phyloP scores from a whole-genome alignment of 306 rosid species.

The Lupinus albus region DNA sequence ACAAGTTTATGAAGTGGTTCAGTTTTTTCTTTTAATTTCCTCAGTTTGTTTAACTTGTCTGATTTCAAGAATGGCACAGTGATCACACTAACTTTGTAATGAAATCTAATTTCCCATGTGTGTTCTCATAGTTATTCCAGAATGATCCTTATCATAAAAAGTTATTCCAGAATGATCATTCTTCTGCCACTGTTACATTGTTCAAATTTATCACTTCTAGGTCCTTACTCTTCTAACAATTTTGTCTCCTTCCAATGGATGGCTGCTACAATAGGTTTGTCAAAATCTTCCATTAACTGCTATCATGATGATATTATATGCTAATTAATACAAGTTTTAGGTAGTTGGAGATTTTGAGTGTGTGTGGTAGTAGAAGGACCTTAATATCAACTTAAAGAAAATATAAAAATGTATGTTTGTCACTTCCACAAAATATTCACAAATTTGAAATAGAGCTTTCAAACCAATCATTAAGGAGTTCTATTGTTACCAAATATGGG shows the following conservation, averaged over 20 bases:
- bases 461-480: no score
- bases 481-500: no score
- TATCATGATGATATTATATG: background rate
- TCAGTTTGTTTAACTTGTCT: slow-evolving; percentile 37
- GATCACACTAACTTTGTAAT: slow-evolving; percentile 38
- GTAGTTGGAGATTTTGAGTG: background rate
- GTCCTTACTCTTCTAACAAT: background rate
- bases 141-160: no score
- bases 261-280: slow-evolving; percentile 10
- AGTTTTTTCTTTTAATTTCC: slow-evolving; percentile 34
- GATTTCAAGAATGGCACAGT: slow-evolving; percentile 35
- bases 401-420: background rate
- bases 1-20: slow-evolving; percentile 46
- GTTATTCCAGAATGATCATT: slow-evolving; percentile 31
- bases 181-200: slow-evolving; percentile 1
- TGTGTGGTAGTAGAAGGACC: background rate
- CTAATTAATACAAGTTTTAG: background rate
- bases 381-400: background rate
- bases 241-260: slow-evolving; percentile 13
- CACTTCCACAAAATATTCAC: background rate
- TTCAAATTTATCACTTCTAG: background rate
- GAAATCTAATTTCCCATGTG: slow-evolving; percentile 1
- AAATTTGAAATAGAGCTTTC: no score
- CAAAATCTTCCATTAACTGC: background rate
- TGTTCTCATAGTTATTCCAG: slow-evolving; percentile 28